Conservation (phyloP, 2,329 filamentous ascomycete genomes). For the Phialophora macrospora region DNA sequence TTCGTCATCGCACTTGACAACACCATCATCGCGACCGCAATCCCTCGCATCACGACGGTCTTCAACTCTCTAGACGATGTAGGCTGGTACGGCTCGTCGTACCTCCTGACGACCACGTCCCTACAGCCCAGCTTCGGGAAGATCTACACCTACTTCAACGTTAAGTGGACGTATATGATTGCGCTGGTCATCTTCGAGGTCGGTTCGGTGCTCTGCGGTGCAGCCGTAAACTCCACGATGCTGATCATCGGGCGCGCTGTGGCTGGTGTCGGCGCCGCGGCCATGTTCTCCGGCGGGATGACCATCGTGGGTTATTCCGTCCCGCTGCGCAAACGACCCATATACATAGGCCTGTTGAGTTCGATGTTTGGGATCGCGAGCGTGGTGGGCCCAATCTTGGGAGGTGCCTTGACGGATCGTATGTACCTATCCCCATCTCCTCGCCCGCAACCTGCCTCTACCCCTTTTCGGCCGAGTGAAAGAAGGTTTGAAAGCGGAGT, state of each 20-base stretch:
- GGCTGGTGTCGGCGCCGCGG: slow-evolving; percentile 41
- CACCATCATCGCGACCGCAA: slow-evolving; percentile 42
- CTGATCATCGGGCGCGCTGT: slow-evolving; percentile 42
- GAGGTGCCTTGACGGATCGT: slow-evolving; percentile 53
- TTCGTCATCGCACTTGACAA: slow-evolving; percentile 43
- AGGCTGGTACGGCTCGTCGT: slow-evolving; percentile 41
- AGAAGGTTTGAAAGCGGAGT: neutral
- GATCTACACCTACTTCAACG: slow-evolving; percentile 41
- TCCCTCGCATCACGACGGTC: slow-evolving; percentile 40
- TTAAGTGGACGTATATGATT: slow-evolving; percentile 40
- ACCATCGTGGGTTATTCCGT: slow-evolving; percentile 40
- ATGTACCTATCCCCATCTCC: slow-evolving; percentile 46
- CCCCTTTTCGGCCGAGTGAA: neutral
- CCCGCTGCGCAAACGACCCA: slow-evolving; percentile 37
- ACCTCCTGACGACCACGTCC: slow-evolving; percentile 40
- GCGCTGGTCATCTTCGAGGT: slow-evolving; percentile 39
- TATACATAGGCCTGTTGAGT: slow-evolving; percentile 52
- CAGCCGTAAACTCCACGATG: slow-evolving; percentile 37
- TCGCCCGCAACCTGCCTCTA: slow-evolving; percentile 43
- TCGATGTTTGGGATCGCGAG: slow-evolving; percentile 62
- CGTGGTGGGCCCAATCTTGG: slow-evolving; percentile 48
- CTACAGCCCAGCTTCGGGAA: slow-evolving; percentile 41
- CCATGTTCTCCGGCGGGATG: slow-evolving; percentile 41
- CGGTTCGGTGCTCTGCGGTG: slow-evolving; percentile 41
- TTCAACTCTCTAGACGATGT: slow-evolving; percentile 42